Conservation (phyloP, 306 rosid genomes). For the Corylus avellana region DNA sequence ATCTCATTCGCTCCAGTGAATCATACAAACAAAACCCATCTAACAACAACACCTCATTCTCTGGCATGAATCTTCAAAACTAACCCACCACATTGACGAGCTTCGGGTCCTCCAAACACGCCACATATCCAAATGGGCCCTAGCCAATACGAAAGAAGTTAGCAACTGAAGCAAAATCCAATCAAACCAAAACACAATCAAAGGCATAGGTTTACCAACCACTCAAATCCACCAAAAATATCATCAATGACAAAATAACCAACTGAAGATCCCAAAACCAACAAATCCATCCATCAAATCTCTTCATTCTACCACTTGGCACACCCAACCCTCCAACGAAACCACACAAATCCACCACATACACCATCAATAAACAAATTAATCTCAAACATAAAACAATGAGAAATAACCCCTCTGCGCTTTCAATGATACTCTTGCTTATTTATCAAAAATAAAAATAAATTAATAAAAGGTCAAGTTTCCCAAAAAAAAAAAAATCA, state of each 20-base stretch:
- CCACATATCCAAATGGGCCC: not conserved
- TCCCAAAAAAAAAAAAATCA: too few relatives aligned
- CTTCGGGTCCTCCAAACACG: not conserved
- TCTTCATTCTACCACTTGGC: not conserved
- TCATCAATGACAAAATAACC: not conserved
- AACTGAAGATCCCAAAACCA: not conserved
- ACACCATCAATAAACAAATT: not conserved
- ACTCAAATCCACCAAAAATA: not conserved
- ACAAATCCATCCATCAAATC: not conserved
- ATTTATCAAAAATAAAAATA: too few relatives aligned
- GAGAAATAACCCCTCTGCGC: too few relatives aligned
- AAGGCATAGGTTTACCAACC: not conserved
- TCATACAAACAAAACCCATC: not conserved
- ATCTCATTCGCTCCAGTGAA: not conserved
- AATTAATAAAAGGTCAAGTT: not conserved
- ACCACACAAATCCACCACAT: not conserved
- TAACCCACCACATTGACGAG: not conserved
- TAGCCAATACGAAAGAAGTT: not conserved
- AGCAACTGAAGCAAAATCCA: not conserved
- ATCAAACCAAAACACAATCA: not conserved
- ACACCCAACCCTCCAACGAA: not conserved
- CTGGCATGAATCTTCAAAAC: not conserved
- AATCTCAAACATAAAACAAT: too few relatives aligned
- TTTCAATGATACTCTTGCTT: too few relatives aligned
- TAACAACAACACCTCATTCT: not conserved